Evolutionary conservation across 306 rosid species (phyloP).

Genomic region (Rosa rugosa): DNA sequence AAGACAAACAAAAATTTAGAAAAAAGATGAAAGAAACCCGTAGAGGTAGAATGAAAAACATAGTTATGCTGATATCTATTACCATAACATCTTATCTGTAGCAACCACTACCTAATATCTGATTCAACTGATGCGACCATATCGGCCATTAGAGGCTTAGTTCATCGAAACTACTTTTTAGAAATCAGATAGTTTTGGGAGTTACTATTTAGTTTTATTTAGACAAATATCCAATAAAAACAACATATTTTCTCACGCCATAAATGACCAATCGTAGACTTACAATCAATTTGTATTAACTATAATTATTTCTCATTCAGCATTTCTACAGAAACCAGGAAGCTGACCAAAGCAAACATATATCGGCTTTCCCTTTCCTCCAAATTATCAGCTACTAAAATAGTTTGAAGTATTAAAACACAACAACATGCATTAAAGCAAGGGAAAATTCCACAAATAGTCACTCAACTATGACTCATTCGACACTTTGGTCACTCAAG

Average conservation of each 20-base stretch:
- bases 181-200: neutral
- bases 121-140: neutral
- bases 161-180: neutral
- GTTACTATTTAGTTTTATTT: neutral
- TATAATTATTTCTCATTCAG: neutral
- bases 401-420: neutral
- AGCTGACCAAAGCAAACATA: neutral
- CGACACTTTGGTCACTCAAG: too few relatives aligned
- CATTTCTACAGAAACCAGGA: neutral
- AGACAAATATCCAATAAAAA: neutral
- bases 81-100: neutral
- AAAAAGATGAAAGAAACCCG: constrained; percentile 23
- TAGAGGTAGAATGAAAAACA: constrained; percentile 4
- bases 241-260: neutral
- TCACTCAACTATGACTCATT: too few relatives aligned
- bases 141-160: constrained; percentile 1
- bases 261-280: neutral
- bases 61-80: neutral
- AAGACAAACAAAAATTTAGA: constrained; percentile 23
- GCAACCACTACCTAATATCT: neutral
- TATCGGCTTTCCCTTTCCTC: neutral
- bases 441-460: too few relatives aligned
- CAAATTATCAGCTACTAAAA: neutral
- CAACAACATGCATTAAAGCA: neutral
- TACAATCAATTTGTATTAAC: neutral